Percentiles rank a stretch among this genome's conserved stretches.
These are phyloP conservation scores for Neonectria faginata DNA, from an alignment of 2,329 filamentous ascomycete species.

Conservation along the genomic window DNA sequence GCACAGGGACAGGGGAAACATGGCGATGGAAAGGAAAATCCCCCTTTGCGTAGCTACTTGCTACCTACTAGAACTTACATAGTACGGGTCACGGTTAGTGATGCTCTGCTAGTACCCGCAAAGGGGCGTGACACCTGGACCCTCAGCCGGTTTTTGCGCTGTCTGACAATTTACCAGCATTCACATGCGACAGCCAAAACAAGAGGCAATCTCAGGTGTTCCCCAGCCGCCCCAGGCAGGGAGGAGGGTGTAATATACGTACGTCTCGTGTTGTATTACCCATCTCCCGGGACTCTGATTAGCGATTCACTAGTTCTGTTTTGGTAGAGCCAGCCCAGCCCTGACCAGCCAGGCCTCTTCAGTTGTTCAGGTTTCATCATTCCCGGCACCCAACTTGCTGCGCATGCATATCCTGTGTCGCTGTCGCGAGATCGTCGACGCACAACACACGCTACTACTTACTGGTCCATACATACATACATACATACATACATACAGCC, in stretches of 20 bases:
- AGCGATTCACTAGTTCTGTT: constrained; percentile 11
- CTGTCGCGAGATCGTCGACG: constrained; percentile 3
- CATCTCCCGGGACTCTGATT: constrained; percentile 16
- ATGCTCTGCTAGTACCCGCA: neutral
- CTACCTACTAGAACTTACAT: neutral
- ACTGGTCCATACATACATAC: neutral
- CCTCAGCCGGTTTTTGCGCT: neutral
- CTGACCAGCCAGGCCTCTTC: neutral
- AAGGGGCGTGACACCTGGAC: constrained; percentile 9
- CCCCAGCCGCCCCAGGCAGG: neutral
- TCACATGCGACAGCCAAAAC: constrained; percentile 16
- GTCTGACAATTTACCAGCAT: constrained; percentile 7
- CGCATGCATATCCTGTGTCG: neutral
- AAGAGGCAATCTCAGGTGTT: constrained; percentile 4
- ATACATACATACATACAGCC: no score
- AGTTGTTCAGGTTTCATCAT: neutral
- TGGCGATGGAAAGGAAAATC: neutral
- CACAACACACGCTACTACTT: neutral
- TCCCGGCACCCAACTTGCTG: neutral
- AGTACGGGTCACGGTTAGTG: neutral
- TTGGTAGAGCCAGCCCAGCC: constrained; percentile 9
- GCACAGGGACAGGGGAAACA: constrained; percentile 4
- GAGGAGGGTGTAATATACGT: neutral
- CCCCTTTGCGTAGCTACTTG: neutral
- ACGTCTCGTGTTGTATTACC: constrained; percentile 4